A percentile compares a stretch with the other conserved stretches of the same genome.
Evolutionary conservation across 2,329 filamentous ascomycete species (phyloP).

Genomic region (Fusarium sacchari): DNA sequence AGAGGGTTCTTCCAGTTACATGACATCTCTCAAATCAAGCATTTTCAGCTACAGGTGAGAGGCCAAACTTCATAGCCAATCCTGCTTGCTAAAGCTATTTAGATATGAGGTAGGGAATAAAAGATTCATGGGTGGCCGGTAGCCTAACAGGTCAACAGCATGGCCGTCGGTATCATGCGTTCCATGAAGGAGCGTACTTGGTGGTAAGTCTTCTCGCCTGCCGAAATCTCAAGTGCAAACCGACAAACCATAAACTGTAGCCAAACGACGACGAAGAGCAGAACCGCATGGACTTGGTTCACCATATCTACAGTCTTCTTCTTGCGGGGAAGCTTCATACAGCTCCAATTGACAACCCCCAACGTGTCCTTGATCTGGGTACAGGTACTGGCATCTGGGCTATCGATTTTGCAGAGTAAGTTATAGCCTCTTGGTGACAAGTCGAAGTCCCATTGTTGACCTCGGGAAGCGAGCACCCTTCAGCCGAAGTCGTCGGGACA

Average conservation of each 20-base stretch:
- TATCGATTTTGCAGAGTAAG: constrained; percentile 35
- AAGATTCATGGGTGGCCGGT: fast-evolving
- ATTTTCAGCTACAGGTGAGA: constrained; percentile 24
- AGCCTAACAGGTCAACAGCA: neutral
- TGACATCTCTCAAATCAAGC: constrained; percentile 25
- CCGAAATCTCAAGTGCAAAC: neutral
- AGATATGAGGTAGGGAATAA: constrained; percentile 17
- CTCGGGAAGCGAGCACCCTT: constrained; percentile 15
- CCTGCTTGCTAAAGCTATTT: neutral
- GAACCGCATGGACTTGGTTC: constrained; percentile 26
- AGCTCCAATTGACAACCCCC: constrained; percentile 13
- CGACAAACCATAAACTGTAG: neutral
- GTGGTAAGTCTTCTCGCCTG: neutral
- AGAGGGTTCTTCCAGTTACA: constrained; percentile 9
- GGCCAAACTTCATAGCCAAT: neutral
- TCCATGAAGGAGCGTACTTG: constrained; percentile 26
- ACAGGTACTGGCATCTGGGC: constrained; percentile 32
- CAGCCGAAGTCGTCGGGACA: constrained; percentile 29
- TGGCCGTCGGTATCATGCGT: constrained; percentile 32
- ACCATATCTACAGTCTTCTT: constrained; percentile 28
- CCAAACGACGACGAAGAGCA: constrained; percentile 33
- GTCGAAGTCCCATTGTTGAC: fast-evolving
- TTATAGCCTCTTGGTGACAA: fast-evolving
- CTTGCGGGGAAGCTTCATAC: constrained; percentile 13
- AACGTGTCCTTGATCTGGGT: constrained; percentile 25